Base-by-base conservation (phyloP, 768 basidiomycete genomes). In the Termitomyces eurrhizus region DNA sequence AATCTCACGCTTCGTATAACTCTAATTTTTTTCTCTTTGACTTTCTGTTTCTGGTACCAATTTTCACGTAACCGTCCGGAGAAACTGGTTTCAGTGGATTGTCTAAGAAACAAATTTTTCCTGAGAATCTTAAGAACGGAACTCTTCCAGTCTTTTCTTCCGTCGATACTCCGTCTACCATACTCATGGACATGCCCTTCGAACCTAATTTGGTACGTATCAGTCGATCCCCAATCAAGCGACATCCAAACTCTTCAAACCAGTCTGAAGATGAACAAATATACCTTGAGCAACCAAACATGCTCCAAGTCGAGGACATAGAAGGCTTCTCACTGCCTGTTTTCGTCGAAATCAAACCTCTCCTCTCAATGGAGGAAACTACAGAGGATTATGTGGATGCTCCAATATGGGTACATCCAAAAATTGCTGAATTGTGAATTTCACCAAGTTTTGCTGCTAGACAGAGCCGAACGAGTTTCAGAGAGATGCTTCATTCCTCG, bases 331-430 rank as follows among this genome's bases (percentile, higher is more conserved):
- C 37, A 14, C 33, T 24, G 13, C 57, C 61, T 7, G 32, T 58
- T 7, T 44, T 52, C 14, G 46, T 58, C 24, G 57, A 62, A 21
- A 58, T 62, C 36, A 54, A 62, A 24, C 61, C 61, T 29, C 16
- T 62, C 7, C 11, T 57, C 35, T 5, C 46, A 49, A 24, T 32
- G 33, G 14, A 58, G 18, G 53, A 54, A 32, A 39, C 32, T 42
- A 14, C 7, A 29, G 29, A 55, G 41, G 18, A 29, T 7, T n/a
- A 12, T 12, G 9, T 32, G 12, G 9, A 42, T 42, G 29, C 12
- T 3, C 29, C 26, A 42, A 11, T 41, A 44, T 33, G 39, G 26
- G 54, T 55, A 55, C 29, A 44, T 29, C 11, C 13, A 33, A 16
- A 54, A 41, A 42, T 3, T 14, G 16, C 9, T 8, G 26, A n/a